Percentiles rank a stretch among this genome's conserved stretches.
phyloP scores from a whole-genome alignment of 2,329 filamentous ascomycete species.

The Zarea fungicola region DNA sequence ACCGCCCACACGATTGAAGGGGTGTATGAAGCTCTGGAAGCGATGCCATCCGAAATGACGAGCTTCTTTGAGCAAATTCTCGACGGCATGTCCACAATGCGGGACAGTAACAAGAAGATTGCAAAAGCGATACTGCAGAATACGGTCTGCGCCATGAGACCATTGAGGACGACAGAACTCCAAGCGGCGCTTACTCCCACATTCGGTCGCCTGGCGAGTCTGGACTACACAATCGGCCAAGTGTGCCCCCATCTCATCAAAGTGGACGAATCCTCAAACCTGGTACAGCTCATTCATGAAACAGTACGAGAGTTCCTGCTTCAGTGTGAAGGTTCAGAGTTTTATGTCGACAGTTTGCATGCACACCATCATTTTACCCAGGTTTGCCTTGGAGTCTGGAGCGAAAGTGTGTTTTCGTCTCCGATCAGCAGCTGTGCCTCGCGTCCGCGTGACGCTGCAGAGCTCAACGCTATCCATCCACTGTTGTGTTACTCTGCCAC shows the following conservation, averaged over 20 bases:
- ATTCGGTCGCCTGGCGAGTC: background rate
- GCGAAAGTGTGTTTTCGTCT: background rate
- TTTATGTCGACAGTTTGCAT: background rate
- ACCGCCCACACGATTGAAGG: background rate
- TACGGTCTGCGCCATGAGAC: background rate
- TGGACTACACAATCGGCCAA: background rate
- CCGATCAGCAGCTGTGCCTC: background rate
- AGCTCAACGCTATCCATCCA: background rate
- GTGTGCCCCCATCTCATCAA: slow-evolving; percentile 4
- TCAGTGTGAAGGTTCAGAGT: background rate
- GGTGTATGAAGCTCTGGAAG: background rate
- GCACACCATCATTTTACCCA: background rate
- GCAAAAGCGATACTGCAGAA: background rate
- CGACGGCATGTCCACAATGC: background rate
- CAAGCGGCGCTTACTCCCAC: background rate
- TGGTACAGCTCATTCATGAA: slow-evolving; percentile 1
- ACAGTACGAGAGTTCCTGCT: background rate
- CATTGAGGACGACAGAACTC: background rate
- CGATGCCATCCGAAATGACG: background rate
- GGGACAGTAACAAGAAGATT: background rate
- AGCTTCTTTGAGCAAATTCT: background rate
- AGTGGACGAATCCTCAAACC: background rate
- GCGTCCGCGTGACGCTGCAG: background rate
- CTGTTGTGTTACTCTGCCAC: background rate
- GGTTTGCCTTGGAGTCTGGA: background rate